Evolutionary conservation across 805 yeast genomes (phyloP).

Genomic region (Yamadazyma insecticola): DNA sequence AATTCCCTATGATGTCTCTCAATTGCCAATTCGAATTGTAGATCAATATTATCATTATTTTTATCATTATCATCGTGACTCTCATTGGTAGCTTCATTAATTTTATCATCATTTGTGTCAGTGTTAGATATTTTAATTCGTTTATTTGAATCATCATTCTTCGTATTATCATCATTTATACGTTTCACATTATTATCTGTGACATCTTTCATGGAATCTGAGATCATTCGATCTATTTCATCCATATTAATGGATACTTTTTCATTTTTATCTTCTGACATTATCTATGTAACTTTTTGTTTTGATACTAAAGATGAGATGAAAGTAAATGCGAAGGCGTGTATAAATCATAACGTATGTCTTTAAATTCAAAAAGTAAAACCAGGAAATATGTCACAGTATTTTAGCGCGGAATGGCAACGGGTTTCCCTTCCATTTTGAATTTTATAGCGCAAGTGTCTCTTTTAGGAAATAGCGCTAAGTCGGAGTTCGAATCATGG

Average conservation of each 20-base stretch:
- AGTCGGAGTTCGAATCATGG: too few species aligned
- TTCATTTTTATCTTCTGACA: too few species aligned
- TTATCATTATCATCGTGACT: conserved; percentile 2
- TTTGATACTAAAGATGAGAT: conserved; percentile 1
- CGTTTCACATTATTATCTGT: background rate
- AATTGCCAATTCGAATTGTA: conserved; percentile 16
- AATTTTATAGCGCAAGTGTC: too few species aligned
- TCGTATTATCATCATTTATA: background rate
- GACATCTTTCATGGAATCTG: conserved; percentile 7
- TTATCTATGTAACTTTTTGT: background rate
- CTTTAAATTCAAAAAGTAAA: too few species aligned
- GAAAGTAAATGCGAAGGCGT: too few species aligned
- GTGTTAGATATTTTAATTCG: background rate
- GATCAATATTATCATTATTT: conserved; percentile 9
- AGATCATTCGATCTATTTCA: conserved; percentile 12
- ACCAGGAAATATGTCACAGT: too few species aligned
- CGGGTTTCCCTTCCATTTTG: too few species aligned
- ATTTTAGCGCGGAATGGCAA: too few species aligned
- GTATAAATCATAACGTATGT: too few species aligned
- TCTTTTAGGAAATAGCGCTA: too few species aligned
- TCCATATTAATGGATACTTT: conserved; percentile 6
- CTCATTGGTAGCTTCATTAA: background rate
- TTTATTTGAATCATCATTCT: too few species aligned
- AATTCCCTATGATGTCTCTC: conserved; percentile 14
- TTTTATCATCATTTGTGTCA: background rate